Base-by-base conservation (phyloP, 2,329 filamentous ascomycete genomes). In the Colletotrichum sp. region DNA sequence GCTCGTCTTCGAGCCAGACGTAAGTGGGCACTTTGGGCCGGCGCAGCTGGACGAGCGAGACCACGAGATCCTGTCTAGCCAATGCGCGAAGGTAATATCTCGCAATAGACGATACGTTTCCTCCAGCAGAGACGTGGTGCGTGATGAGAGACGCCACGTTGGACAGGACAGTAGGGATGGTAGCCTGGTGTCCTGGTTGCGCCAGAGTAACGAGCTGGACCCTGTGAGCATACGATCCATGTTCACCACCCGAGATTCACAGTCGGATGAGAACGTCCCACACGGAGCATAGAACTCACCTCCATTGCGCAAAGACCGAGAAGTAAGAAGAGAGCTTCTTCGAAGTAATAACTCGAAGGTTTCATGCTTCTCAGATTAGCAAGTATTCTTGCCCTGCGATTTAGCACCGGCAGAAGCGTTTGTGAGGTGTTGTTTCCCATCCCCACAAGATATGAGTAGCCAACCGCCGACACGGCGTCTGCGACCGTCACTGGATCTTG, bases 81-180 rank as follows among this genome's bases (percentile, higher is more conserved):
- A 83, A 69, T 13, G 80, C 82, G 13, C 81, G 79, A 21, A 83
- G 78, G 66, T 82, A 82, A 55, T 83, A 83, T n/a, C 79, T 80
- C 16, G 81, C 79, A 6, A 82, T 74, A 18, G 79, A 80, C 15
- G 77, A 81, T 10, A 83, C 74, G 26, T 78, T 75, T 3, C 69
- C 73, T 6, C 80, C 80, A 10, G 67, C 75, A 18, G 76, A 76
- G 36, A 80, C 58, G 65, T 80, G 78, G 72, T 81, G 79, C 21
- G 79, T 75, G 57, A 82, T 78, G 24, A 83, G 77, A 9, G 78
- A 78, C 24, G 79, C 78, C 24, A 79, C 74, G 32, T 81, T 80
- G 12, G 78, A 68, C 32, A 80, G 70, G n/a, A 79, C 72, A 10
- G 74, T 77, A 67, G 78, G 80, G 12, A 81, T 81, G 18, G 77